These are phyloP conservation scores for Ogataea polymorpha DNA, from an alignment of 805 yeast genomes.

Conservation along the genomic window DNA sequence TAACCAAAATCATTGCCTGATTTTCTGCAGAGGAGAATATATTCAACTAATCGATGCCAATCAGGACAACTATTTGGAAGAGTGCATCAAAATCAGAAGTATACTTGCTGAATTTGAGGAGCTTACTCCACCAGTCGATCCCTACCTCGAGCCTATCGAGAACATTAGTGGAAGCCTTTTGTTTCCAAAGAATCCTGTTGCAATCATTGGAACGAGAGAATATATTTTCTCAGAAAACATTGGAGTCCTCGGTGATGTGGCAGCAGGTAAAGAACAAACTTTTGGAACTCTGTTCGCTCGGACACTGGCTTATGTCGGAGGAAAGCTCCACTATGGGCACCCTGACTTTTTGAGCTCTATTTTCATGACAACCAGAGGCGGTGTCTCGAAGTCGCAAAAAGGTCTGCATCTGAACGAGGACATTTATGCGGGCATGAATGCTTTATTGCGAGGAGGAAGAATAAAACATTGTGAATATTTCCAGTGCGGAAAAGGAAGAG, in stretches of 20 bases:
- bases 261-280: conserved; percentile 87
- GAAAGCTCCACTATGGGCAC: conserved; percentile 82
- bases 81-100: conserved; percentile 73
- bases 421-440: conserved; percentile 84
- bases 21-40: conserved; percentile 77
- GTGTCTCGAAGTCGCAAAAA: conserved; percentile 81
- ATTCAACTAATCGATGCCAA: conserved; percentile 80
- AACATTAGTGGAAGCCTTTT: conserved; percentile 13
- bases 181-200: conserved; percentile 54
- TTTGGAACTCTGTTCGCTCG: conserved; percentile 83
- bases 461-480: conserved; percentile 80
- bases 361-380: conserved; percentile 83
- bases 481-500: conserved; percentile 87
- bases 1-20: conserved; percentile 73
- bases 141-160: conserved; percentile 22
- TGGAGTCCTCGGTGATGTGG: conserved; percentile 80
- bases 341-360: conserved; percentile 76
- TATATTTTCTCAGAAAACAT: conserved; percentile 80
- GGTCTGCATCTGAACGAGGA: conserved; percentile 83
- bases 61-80: conserved; percentile 80
- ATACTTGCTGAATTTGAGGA: conserved; percentile 78
- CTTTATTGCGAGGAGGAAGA: conserved; percentile 74
- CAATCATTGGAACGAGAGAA: conserved; percentile 81
- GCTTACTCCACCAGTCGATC: conserved; percentile 24
- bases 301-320: conserved; percentile 78